Evolutionary conservation across 1,284 basidiomycete genomes (phyloP).

Genomic region (Marasmius oreades): DNA sequence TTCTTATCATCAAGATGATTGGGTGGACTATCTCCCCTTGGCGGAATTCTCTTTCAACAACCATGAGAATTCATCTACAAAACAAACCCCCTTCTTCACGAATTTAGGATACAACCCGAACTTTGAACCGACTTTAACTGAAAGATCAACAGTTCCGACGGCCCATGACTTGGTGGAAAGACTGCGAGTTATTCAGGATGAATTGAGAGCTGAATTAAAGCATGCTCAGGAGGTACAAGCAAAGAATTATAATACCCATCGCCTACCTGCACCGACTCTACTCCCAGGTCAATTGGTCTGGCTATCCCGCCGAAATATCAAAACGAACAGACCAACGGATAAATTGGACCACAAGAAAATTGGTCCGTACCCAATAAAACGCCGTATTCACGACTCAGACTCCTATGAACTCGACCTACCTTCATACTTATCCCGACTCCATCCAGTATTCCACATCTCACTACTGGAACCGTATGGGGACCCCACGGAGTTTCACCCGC

Average conservation of each 20-base stretch:
- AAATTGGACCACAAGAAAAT: not conserved
- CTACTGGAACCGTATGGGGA: not conserved
- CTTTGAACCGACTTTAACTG: conserved; percentile 22
- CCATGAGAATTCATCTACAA: conserved; percentile 28
- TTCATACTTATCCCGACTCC: not conserved
- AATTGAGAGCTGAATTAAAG: conserved; percentile 1
- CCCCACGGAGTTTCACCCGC: not conserved
- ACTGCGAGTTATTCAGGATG: conserved; percentile 19
- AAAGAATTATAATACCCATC: not conserved
- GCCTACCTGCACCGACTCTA: not conserved
- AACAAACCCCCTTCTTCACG: conserved; percentile 38
- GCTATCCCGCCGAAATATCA: not conserved
- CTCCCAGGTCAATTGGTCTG: not conserved
- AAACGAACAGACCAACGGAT: not conserved
- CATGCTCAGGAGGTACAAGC: conserved; percentile 24
- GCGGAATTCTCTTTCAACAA: conserved; percentile 48
- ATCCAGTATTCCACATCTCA: not conserved
- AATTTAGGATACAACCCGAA: conserved; percentile 30
- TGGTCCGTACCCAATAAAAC: not conserved
- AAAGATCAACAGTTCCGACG: conserved; percentile 18
- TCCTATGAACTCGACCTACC: not conserved
- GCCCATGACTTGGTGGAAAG: conserved; percentile 19
- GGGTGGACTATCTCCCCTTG: conserved; percentile 29
- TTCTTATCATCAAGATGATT: conserved; percentile 42
- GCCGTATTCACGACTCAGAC: not conserved